Evolutionary conservation across 805 yeast genomes (phyloP).

Genomic region (Teunomyces panamensis): DNA sequence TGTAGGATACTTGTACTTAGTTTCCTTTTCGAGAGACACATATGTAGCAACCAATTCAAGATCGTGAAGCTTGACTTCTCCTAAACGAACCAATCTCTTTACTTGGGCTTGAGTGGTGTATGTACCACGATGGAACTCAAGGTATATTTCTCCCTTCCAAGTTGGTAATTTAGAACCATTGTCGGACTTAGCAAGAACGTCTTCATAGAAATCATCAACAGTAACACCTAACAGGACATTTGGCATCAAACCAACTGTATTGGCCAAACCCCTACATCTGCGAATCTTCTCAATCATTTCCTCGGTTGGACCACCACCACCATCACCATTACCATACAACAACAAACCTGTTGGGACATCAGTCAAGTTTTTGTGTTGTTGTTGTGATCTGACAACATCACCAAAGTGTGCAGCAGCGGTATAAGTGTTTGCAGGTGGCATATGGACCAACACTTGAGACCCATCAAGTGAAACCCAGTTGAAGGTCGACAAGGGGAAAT

Average conservation of each 20-base stretch:
- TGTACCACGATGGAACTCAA: slow-evolving; percentile 96
- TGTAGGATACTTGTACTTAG: slow-evolving; percentile 67
- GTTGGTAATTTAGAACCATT: slow-evolving; percentile 69
- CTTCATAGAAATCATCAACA: slow-evolving; percentile 77
- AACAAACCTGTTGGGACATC: slow-evolving; percentile 78
- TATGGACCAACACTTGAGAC: slow-evolving; percentile 87
- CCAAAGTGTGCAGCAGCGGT: slow-evolving; percentile 93
- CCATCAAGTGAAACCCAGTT: slow-evolving; percentile 97
- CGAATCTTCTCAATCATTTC: slow-evolving; percentile 92
- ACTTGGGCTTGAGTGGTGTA: slow-evolving; percentile 91
- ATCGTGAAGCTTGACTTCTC: slow-evolving; percentile 79
- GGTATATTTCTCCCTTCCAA: slow-evolving; percentile 92
- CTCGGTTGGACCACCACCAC: slow-evolving; percentile 97
- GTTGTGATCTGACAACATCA: slow-evolving; percentile 77
- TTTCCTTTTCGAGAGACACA: slow-evolving; percentile 53
- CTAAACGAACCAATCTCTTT: slow-evolving; percentile 72
- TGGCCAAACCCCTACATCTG: slow-evolving; percentile 83
- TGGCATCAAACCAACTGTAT: slow-evolving; percentile 78
- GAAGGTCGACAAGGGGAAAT: slow-evolving; percentile 85
- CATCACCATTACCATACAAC: slow-evolving; percentile 92
- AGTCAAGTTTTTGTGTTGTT: slow-evolving; percentile 80
- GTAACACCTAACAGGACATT: slow-evolving; percentile 73
- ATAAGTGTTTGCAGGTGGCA: slow-evolving; percentile 97
- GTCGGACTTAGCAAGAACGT: slow-evolving; percentile 58
- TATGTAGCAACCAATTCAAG: slow-evolving; percentile 79